Base-by-base conservation (phyloP, 2,329 filamentous ascomycete genomes). In the Hysterium pulicare region DNA sequence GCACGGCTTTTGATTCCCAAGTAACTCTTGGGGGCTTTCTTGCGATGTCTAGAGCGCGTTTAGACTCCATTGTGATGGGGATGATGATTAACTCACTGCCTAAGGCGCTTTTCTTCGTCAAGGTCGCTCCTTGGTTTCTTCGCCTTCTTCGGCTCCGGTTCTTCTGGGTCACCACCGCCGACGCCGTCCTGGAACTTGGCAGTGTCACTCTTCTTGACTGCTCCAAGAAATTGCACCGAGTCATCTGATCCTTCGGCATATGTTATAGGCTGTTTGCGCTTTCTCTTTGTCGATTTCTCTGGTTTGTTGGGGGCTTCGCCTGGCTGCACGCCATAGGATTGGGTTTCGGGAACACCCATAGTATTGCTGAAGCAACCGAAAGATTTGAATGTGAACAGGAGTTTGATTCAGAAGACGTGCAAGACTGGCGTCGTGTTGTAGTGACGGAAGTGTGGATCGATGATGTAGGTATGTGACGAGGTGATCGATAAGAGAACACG, bases 1-100 rank as follows among this genome's bases (percentile, higher is more conserved):
- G 76, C 76, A 37, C 78, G 71, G 3, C 62, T 58, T 10, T 77
- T 66, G 44, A 76, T 68, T 16, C 71, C 65, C 2, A 71, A 49
- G 55, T 73, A 80, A 1, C 64, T 62, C 15, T 62, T 52, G 3
- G 78, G 75, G 22, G 77, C 55, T 23, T 68, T 60, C 5, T 57
- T 49, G 21, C 64, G 62, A 46, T 55, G 61, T 34, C 54, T 54
- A 48, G 50, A 26, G 22, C 32, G 46, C 17, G 46, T 44, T 30
- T 37, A 7, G 2, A 22, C 9, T 13, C 11, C 28, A 41, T 32
- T 20, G 19, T 19, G 34, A 26, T 23, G 15, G 22, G n/a, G 26
- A 30, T 40, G 13, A 16, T 22, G 16, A 19, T 17, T 5, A 19
- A 36, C 21, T 20, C n/a, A 51, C 49, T 45, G 40, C 32, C 41